These are phyloP conservation scores for Fusarium bulbicola DNA, from an alignment of 2,329 filamentous ascomycete species.

Conservation along the genomic window DNA sequence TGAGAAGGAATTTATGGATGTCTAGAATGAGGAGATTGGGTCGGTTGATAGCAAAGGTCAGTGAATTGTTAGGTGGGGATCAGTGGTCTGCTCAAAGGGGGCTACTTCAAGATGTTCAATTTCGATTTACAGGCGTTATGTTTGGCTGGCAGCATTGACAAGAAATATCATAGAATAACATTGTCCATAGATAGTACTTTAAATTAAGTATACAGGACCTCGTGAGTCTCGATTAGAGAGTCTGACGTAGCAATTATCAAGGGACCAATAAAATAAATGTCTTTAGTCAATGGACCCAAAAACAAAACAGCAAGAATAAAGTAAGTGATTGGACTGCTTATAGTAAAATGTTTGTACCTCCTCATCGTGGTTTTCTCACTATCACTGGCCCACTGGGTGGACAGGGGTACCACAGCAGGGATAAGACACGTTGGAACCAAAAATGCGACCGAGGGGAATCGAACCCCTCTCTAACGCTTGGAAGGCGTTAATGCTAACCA, in stretches of 20 bases:
- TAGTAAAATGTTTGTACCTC: too few species aligned
- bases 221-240: not conserved
- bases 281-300: not conserved
- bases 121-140: not conserved
- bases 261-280: not conserved
- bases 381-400: too few species aligned
- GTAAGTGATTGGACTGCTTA: too few species aligned
- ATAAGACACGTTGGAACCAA: not conserved
- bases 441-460: constrained; percentile 29
- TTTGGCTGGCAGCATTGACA: not conserved
- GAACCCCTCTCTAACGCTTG: constrained; percentile 32
- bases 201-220: not conserved
- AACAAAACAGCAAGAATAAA: not conserved
- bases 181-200: not conserved
- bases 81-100: not conserved
- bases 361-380: too few species aligned
- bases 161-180: not conserved
- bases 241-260: fast-evolving
- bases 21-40: not conserved
- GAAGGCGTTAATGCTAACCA: constrained; percentile 33
- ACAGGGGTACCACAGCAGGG: not conserved
- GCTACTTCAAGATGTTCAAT: not conserved
- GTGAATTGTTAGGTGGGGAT: not conserved
- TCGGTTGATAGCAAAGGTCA: not conserved
- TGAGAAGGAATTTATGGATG: not conserved